Evolutionary conservation across 495 filamentous ascomycete species (phyloP).

Genomic region (Diplogelasinospora grovesii): DNA sequence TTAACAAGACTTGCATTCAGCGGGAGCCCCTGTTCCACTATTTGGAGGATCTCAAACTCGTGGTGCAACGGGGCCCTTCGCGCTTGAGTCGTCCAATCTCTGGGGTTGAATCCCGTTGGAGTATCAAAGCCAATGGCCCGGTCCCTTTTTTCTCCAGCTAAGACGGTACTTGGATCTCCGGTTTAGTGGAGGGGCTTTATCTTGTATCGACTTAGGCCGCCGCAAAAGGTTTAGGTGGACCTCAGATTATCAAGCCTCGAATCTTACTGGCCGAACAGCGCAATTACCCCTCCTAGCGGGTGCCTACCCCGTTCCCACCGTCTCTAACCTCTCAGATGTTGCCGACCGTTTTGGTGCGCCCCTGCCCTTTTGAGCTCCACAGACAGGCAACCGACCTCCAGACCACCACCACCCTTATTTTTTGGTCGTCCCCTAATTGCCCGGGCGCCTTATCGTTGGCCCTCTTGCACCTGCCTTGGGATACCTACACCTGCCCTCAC

Average conservation of each 20-base stretch:
- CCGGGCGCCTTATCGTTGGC: not conserved
- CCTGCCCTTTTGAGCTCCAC: slow-evolving; percentile 9
- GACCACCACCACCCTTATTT: not conserved
- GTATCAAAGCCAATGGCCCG: too few relatives aligned
- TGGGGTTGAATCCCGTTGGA: slow-evolving; percentile 3
- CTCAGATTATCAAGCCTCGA: not conserved
- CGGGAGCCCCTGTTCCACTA: not conserved
- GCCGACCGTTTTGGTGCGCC: not conserved
- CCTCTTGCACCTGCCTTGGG: slow-evolving; percentile 3
- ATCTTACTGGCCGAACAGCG: slow-evolving; percentile 6
- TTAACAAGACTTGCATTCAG: not conserved
- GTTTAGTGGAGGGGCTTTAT: not conserved
- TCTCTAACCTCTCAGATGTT: slow-evolving; percentile 1
- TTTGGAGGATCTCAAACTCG: not conserved
- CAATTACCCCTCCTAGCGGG: slow-evolving; percentile 8
- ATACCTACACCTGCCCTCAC: too few relatives aligned
- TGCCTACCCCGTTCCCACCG: slow-evolving; percentile 8
- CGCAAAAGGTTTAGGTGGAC: not conserved
- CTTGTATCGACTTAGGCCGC: slow-evolving; percentile 2
- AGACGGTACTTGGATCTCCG: not conserved
- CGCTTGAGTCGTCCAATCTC: slow-evolving; percentile 12
- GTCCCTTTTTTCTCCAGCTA: not conserved
- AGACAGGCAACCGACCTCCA: slow-evolving; percentile 3
- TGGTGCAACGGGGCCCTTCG: slow-evolving; percentile 1
- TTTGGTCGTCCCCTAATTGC: not conserved